Evolutionary conservation across 139 green algal genomes (phyloP).

Genomic region (Micractinium conductrix): DNA sequence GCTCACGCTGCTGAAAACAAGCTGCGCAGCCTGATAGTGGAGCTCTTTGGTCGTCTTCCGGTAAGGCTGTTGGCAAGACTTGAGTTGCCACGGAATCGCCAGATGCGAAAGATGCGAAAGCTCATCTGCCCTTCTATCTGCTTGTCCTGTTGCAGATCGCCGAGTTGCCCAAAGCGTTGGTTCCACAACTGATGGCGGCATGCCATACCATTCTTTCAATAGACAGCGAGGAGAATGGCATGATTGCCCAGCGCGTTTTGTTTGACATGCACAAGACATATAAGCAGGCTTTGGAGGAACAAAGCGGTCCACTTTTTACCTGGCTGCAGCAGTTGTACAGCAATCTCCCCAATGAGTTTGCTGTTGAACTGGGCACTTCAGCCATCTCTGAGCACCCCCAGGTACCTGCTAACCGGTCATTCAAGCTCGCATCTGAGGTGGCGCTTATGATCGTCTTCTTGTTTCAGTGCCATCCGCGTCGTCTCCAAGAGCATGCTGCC

Average conservation of each 20-base stretch:
- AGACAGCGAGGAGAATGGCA: constrained; percentile 93
- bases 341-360: not conserved
- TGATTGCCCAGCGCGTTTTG: constrained; percentile 80
- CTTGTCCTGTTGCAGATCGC: not conserved
- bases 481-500: constrained; percentile 30
- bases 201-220: constrained; percentile 54
- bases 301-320: constrained; percentile 79
- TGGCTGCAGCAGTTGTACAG: constrained; percentile 66
- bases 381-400: constrained; percentile 39
- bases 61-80: too few species aligned
- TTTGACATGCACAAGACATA: constrained; percentile 94
- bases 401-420: constrained; percentile 61
- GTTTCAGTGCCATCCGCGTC: constrained; percentile 35
- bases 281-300: constrained; percentile 55
- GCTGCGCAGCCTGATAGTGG: too few species aligned
- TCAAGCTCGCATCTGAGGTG: constrained; percentile 89
- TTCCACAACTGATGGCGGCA: not conserved
- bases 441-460: constrained; percentile 49
- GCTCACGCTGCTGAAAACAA: too few species aligned
- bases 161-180: not conserved
- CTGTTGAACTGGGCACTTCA: constrained; percentile 60
- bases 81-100: too few species aligned
- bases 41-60: too few species aligned
- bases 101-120: too few species aligned
- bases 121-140: constrained; percentile 54